Base-by-base conservation (phyloP, 2,329 filamentous ascomycete genomes). In the Zymoseptoria passerinii region DNA sequence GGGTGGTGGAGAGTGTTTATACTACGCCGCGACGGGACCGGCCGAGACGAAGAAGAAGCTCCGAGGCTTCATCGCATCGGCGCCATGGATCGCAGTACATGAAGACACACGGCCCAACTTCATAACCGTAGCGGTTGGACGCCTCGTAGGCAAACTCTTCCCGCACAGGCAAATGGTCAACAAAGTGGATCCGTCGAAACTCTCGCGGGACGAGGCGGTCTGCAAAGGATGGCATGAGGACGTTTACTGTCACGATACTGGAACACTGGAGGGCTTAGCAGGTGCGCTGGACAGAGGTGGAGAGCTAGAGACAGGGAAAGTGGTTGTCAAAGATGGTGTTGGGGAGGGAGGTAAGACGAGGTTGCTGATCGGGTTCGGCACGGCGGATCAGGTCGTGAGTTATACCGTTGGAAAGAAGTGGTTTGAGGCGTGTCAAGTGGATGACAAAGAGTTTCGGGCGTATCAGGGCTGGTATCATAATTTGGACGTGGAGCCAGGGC, bases 401-500 rank as follows among this genome's bases (percentile, higher is more conserved):
- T 88, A 83, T 65, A 75, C 81, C 8, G 84, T 82, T 1, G 85
- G 83, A 58, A 83, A 83, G 75, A 79, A 76, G 58, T 89, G 88
- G 73, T 83, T 85, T 60, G 81, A 86, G 20, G 68, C 73, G 63
- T 75, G 80, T 27, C 73, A 75, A 53, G 76, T 88, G 6, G 76
- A 80, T 65, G 90, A 95, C 72, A 88, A 84, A 69, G 81, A 80
- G 62, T 85, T 90, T 69, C 87, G 83, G 76, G 74, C 78, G 19
- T 96, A 94, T 71, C 83, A 88, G 28, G 91, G 88, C 8, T 88
- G 82, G 70, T 90, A 84, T 71, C 92, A 96, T 75, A 87, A 89
- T 75, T 72, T 75, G 56, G 72, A 75, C 56, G 64, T 63, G 28
- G 73, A 75, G 63, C 70, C 68, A 4, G 70, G 70, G 10, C 65